Conservation (phyloP, 2,329 filamentous ascomycete genomes). For the Aspergillus bombycis region DNA sequence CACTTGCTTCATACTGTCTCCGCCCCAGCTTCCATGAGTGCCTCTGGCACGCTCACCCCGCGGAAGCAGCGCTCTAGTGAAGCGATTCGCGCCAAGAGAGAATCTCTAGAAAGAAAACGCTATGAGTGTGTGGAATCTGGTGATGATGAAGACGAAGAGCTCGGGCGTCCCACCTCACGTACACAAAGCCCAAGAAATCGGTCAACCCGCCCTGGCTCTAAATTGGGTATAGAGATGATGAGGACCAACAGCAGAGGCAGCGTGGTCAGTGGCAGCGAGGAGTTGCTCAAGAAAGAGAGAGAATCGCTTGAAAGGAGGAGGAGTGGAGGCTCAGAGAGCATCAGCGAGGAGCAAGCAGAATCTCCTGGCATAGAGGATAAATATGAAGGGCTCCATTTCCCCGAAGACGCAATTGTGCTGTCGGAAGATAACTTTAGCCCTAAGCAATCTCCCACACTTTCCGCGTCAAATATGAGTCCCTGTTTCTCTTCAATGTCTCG, state of each 20-base stretch:
- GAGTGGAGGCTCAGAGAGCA: conserved; percentile 25
- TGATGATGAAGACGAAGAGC: conserved; percentile 92
- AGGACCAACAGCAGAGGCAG: conserved; percentile 93
- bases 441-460: conserved; percentile 22
- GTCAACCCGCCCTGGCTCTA: conserved; percentile 72
- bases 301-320: conserved; percentile 36
- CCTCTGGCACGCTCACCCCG: conserved; percentile 51
- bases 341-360: conserved; percentile 25
- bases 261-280: conserved; percentile 55
- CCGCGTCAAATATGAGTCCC: conserved; percentile 18
- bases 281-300: conserved; percentile 38
- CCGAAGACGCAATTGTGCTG: conserved; percentile 35
- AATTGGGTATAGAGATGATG: conserved; percentile 97
- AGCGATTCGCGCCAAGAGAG: conserved; percentile 72
- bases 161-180: conserved; percentile 62
- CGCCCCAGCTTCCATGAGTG: conserved; percentile 65
- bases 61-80: conserved; percentile 72
- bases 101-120: conserved; percentile 72
- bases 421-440: conserved; percentile 35
- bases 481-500: conserved; percentile 4
- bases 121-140: conserved; percentile 82
- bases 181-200: conserved; percentile 56
- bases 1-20: conserved; percentile 64
- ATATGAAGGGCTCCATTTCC: conserved; percentile 38
- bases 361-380: conserved; percentile 34